Conservation (phyloP, 2,329 filamentous ascomycete genomes). For the Podosphaera fusca region DNA sequence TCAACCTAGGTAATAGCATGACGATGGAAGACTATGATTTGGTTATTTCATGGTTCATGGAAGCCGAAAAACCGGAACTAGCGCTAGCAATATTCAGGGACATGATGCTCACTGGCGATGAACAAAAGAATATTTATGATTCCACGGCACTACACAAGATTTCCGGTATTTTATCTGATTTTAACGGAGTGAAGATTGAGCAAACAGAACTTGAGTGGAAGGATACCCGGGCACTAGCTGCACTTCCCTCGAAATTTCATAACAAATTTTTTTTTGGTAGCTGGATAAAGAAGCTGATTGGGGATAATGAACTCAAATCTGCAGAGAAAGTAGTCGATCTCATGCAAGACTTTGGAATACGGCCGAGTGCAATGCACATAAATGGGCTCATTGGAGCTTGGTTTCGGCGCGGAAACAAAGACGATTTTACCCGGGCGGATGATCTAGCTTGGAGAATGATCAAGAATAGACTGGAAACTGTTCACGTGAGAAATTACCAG, state of each 20-base stretch:
- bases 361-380: conserved; percentile 49
- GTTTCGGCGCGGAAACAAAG: conserved; percentile 36
- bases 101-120: conserved; percentile 40
- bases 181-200: conserved; percentile 7
- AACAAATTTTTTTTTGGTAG: conserved; percentile 73
- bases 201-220: conserved; percentile 17
- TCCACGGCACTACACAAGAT: conserved; percentile 9
- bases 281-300: conserved; percentile 70
- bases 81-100: conserved; percentile 64
- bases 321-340: conserved; percentile 50
- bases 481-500: conserved; percentile 22
- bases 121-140: conserved; percentile 5
- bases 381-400: conserved; percentile 67
- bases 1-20: conserved; percentile 34
- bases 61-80: conserved; percentile 37
- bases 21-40: conserved; percentile 55
- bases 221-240: conserved; percentile 17
- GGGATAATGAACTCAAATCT: conserved; percentile 44
- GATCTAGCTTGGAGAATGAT: conserved; percentile 58
- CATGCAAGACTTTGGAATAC: conserved; percentile 47
- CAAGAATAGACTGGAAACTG: conserved; percentile 37
- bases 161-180: conserved; percentile 3
- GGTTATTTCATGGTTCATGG: conserved; percentile 47
- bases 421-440: conserved; percentile 37
- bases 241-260: conserved; percentile 27